Evolutionary conservation across 164 flowering plant species (phyloP).

Genomic region (Vitis amurensis): DNA sequence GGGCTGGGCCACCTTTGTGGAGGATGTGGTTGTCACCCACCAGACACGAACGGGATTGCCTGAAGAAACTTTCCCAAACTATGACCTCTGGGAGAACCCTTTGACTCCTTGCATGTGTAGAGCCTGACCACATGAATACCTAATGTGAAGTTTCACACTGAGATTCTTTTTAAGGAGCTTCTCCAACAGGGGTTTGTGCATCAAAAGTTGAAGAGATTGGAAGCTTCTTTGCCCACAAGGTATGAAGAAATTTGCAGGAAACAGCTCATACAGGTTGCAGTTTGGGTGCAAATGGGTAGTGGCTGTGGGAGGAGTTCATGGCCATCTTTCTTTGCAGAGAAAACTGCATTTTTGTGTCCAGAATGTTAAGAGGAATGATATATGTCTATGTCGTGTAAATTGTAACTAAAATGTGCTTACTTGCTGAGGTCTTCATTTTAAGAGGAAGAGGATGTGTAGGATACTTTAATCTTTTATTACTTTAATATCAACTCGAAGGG

Average conservation of each 20-base stretch:
- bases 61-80: conserved; percentile 93
- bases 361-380: no score
- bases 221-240: not conserved
- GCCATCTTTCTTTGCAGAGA: no score
- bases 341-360: no score
- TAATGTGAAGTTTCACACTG: not conserved
- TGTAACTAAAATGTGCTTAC: not conserved
- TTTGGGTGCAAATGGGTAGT: no score
- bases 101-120: conserved; percentile 98
- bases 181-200: not conserved
- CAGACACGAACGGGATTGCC: conserved; percentile 94
- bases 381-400: not conserved
- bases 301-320: no score
- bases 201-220: not conserved
- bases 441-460: no score
- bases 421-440: no score
- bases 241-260: not conserved
- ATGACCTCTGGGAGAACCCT: conserved; percentile 98
- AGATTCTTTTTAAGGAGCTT: conserved; percentile 6
- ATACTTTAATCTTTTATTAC: no score
- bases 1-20: conserved; percentile 96
- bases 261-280: not conserved
- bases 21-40: conserved; percentile 86
- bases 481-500: no score
- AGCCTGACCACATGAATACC: conserved; percentile 39